A percentile compares a stretch with the other conserved stretches of the same genome.
These are phyloP conservation scores for Mycena filopes DNA, from an alignment of 768 basidiomycete genomes.

Conservation along the genomic window DNA sequence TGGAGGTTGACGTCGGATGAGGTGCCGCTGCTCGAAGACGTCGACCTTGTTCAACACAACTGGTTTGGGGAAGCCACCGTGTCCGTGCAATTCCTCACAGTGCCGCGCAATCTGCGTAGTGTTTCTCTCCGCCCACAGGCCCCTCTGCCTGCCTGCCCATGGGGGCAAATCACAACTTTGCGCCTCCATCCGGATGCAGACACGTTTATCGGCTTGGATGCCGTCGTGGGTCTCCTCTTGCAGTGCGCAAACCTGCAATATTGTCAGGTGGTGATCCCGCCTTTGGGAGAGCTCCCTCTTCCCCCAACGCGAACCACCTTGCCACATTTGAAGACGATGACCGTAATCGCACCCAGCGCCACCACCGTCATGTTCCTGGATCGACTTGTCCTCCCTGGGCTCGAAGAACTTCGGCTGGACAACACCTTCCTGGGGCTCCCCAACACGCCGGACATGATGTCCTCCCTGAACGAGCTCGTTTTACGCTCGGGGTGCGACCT, in stretches of 20 bases:
- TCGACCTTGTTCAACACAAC: not conserved
- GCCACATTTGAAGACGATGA: not conserved
- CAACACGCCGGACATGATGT: not conserved
- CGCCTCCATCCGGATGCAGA: not conserved
- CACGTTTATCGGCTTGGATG: not conserved
- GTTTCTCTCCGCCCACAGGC: not conserved
- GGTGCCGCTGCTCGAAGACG: not conserved
- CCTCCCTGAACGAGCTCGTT: not conserved
- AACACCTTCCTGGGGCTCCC: too few species aligned
- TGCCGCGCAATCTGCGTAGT: not conserved
- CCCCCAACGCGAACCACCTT: not conserved
- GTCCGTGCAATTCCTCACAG: not conserved
- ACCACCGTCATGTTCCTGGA: not conserved
- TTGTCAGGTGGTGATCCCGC: not conserved
- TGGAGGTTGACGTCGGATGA: not conserved
- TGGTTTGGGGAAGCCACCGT: not conserved
- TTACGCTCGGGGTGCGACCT: constrained; percentile 2
- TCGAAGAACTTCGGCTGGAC: not conserved
- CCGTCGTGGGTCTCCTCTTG: not conserved
- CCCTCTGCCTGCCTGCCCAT: not conserved
- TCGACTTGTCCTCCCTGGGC: not conserved
- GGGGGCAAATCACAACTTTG: constrained; percentile 1
- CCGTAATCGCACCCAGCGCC: not conserved
- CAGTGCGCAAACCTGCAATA: not conserved
- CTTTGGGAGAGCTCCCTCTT: not conserved